A percentile compares a stretch with the other conserved stretches of the same genome.
phyloP scores from a whole-genome alignment of 2,329 filamentous ascomycete genomes.

The Aspergillus terreus region DNA sequence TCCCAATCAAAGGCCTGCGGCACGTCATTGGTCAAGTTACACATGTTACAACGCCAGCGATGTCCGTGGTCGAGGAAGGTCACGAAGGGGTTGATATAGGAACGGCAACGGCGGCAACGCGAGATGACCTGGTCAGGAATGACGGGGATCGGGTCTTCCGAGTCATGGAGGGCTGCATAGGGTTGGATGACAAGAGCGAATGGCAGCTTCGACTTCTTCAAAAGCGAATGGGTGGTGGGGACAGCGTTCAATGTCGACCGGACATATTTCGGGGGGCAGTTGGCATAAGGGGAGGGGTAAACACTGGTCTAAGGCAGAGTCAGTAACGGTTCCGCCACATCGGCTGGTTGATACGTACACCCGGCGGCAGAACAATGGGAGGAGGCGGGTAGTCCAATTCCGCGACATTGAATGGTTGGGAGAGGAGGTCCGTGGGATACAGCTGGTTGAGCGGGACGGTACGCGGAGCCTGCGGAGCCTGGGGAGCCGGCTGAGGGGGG shows the following conservation, averaged over 20 bases:
- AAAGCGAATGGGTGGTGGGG: slow-evolving; percentile 82
- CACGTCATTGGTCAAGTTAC: slow-evolving; percentile 96
- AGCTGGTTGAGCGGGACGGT: slow-evolving; percentile 71
- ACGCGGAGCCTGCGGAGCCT: slow-evolving; percentile 43
- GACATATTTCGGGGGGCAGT: slow-evolving; percentile 90
- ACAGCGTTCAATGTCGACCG: slow-evolving; percentile 93
- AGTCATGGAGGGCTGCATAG: slow-evolving; percentile 87
- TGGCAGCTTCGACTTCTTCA: slow-evolving; percentile 95
- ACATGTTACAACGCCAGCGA: slow-evolving; percentile 99
- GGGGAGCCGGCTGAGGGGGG: slow-evolving; percentile 36
- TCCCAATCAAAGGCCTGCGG: slow-evolving; percentile 99
- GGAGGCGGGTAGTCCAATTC: slow-evolving; percentile 91
- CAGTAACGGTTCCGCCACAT: slow-evolving; percentile 34
- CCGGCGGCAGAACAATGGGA: slow-evolving; percentile 83
- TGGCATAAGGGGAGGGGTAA: slow-evolving; percentile 84
- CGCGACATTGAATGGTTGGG: slow-evolving; percentile 88
- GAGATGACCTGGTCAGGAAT: slow-evolving; percentile 97
- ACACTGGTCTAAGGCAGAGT: slow-evolving; percentile 65
- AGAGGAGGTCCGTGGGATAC: slow-evolving; percentile 85
- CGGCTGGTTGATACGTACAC: slow-evolving; percentile 59
- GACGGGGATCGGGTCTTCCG: slow-evolving; percentile 84
- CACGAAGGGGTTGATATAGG: slow-evolving; percentile 97
- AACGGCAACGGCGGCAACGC: slow-evolving; percentile 88
- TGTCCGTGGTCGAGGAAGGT: slow-evolving; percentile 96
- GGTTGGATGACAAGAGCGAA: slow-evolving; percentile 96